These are phyloP conservation scores for Moniliophthora roreri DNA, from an alignment of 1,284 basidiomycete genomes.

Conservation along the genomic window DNA sequence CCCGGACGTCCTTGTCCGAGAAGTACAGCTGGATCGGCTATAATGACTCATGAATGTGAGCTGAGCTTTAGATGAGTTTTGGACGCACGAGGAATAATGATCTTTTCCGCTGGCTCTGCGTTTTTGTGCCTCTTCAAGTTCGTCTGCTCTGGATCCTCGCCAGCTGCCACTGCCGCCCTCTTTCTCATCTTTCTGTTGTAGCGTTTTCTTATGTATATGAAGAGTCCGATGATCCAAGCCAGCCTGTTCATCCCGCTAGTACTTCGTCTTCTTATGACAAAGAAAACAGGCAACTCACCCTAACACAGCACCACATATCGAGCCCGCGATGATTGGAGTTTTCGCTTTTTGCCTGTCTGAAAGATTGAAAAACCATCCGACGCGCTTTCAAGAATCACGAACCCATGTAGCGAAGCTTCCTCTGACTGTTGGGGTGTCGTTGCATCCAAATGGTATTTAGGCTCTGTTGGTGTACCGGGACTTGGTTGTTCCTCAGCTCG, in stretches of 20 bases:
- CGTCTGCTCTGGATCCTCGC: slow-evolving; percentile 24
- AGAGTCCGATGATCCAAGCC: slow-evolving; percentile 52
- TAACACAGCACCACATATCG: slow-evolving; percentile 53
- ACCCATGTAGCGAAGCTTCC: slow-evolving; percentile 33
- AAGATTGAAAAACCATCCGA: neutral
- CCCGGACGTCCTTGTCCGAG: slow-evolving; percentile 47
- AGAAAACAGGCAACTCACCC: too few relatives aligned
- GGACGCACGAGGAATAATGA: slow-evolving; percentile 50
- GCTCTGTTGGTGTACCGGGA: neutral
- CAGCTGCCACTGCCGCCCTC: slow-evolving; percentile 33
- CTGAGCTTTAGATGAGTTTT: neutral
- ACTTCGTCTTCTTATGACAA: too few relatives aligned
- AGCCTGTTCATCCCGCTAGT: slow-evolving; percentile 28
- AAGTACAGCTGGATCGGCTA: slow-evolving; percentile 60
- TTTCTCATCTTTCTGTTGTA: slow-evolving; percentile 39
- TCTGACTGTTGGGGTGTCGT: slow-evolving; percentile 27
- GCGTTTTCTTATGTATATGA: slow-evolving; percentile 44
- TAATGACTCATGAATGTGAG: neutral
- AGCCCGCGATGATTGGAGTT: slow-evolving; percentile 66
- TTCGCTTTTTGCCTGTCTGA: slow-evolving; percentile 48
- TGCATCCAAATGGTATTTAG: slow-evolving; percentile 3
- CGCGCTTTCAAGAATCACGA: slow-evolving; percentile 11
- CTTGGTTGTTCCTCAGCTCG: neutral
- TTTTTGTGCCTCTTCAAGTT: slow-evolving; percentile 26
- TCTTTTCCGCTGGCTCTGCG: slow-evolving; percentile 34